Percentiles rank a stretch among this genome's conserved stretches.
Conservation (phyloP, 306 rosid species). For the Dicorynia guianensis region DNA sequence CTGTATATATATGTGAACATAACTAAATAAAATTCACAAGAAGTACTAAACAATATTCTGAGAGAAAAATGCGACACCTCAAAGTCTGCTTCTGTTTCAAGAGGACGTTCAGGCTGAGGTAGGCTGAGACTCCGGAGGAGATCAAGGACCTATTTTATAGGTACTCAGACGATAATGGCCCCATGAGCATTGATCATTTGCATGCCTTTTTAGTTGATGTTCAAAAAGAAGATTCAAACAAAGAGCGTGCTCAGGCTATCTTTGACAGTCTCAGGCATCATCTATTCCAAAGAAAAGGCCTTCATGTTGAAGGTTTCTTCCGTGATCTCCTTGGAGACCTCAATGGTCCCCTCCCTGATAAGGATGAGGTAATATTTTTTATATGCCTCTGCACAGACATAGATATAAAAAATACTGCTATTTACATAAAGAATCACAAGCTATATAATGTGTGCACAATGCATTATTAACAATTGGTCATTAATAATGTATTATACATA, state of each 20-base stretch:
- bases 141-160: constrained; percentile 36
- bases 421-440: no score
- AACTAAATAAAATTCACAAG: constrained; percentile 7
- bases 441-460: no score
- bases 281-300: constrained; percentile 70
- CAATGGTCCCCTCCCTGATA: constrained; percentile 53
- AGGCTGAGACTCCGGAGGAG: constrained; percentile 69
- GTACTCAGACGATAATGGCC: constrained; percentile 58
- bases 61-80: constrained; percentile 46
- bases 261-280: constrained; percentile 61
- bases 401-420: no score
- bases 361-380: constrained; percentile 54
- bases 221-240: constrained; percentile 66
- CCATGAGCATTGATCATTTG: constrained; percentile 64
- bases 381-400: no score
- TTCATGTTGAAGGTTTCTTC: constrained; percentile 72
- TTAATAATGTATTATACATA: no score
- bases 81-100: constrained; percentile 77
- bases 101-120: constrained; percentile 58
- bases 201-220: constrained; percentile 47
- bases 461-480: no score
- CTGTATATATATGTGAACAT: neutral
- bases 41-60: neutral
- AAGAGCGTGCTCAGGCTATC: constrained; percentile 58
- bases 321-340: constrained; percentile 70